These are phyloP conservation scores for Nannizziopsis barbatae DNA, from an alignment of 2,329 filamentous ascomycete genomes.

Conservation along the genomic window DNA sequence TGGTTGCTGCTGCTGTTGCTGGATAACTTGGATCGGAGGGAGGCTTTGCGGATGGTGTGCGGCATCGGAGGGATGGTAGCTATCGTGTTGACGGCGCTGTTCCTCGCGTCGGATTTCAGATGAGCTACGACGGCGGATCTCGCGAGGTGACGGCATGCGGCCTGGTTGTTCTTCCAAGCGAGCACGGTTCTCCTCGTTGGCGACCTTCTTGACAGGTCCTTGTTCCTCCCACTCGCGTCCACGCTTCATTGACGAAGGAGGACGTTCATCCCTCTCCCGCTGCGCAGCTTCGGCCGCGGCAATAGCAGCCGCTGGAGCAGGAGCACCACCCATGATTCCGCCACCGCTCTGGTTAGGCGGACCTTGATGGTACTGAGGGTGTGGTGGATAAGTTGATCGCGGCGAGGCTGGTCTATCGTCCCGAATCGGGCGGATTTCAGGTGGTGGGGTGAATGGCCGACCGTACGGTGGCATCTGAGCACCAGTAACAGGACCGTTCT, in stretches of 20 bases:
- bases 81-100: slow-evolving; percentile 61
- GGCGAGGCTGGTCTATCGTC: slow-evolving; percentile 87
- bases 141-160: slow-evolving; percentile 53
- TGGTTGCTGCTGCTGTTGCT: slow-evolving; percentile 35
- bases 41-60: slow-evolving; percentile 68
- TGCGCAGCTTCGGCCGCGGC: slow-evolving; percentile 58
- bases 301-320: slow-evolving; percentile 52
- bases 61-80: slow-evolving; percentile 84
- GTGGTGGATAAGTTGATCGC: slow-evolving; percentile 63
- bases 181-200: slow-evolving; percentile 76
- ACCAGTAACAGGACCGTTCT: slow-evolving; percentile 46
- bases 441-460: slow-evolving; percentile 63
- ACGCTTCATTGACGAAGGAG: slow-evolving; percentile 69
- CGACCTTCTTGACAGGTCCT: slow-evolving; percentile 61
- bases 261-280: slow-evolving; percentile 60
- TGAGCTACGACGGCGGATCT: slow-evolving; percentile 64
- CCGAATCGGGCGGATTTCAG: slow-evolving; percentile 69
- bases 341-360: slow-evolving; percentile 34
- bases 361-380: slow-evolving; percentile 69
- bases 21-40: slow-evolving; percentile 39
- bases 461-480: slow-evolving; percentile 61
- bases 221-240: slow-evolving; percentile 85
- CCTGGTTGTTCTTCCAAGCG: slow-evolving; percentile 65
- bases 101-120: slow-evolving; percentile 59
- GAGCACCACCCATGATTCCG: slow-evolving; percentile 58